A percentile compares a stretch with the other conserved stretches of the same genome.
Evolutionary conservation across 441 rosid genomes (phyloP).

Genomic region (Euphorbia schlechtendalii): DNA sequence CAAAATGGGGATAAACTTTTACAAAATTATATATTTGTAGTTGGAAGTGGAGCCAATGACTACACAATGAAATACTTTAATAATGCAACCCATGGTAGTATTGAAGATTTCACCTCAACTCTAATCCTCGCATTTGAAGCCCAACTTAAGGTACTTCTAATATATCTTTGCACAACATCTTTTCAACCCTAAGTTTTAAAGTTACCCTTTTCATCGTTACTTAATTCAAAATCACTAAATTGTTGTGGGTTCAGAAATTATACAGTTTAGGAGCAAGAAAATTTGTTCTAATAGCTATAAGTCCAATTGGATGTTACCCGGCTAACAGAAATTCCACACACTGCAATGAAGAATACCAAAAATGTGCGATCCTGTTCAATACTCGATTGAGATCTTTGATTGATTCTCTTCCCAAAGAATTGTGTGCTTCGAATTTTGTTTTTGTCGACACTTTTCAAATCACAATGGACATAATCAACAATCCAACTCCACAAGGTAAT

Average conservation of each 20-base stretch:
- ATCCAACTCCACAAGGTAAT: slow-evolving; percentile 37
- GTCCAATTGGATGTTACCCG: slow-evolving; percentile 50
- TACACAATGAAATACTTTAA: slow-evolving; percentile 49
- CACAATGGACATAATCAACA: too few species aligned
- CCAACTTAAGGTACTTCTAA: slow-evolving; percentile 28
- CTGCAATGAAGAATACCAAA: slow-evolving; percentile 28
- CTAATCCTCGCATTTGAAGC: slow-evolving; percentile 31
- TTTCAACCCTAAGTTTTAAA: not conserved
- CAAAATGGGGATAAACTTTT: slow-evolving; percentile 13
- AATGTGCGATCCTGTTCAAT: slow-evolving; percentile 43
- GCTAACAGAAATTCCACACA: not conserved
- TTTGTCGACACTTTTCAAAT: slow-evolving; percentile 42
- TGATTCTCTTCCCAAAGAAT: too few species aligned
- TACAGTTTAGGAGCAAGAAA: slow-evolving; percentile 44
- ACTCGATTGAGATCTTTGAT: slow-evolving; percentile 21
- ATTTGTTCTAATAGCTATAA: slow-evolving; percentile 41
- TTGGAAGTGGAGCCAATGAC: slow-evolving; percentile 57
- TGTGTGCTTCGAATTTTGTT: slow-evolving; percentile 25
- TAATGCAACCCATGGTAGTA: slow-evolving; percentile 9
- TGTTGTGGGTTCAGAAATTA: too few species aligned
- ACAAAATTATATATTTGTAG: slow-evolving; percentile 30
- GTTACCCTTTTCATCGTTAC: too few species aligned
- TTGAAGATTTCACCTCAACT: slow-evolving; percentile 33
- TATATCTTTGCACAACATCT: too few species aligned
- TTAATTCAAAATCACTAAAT: too few species aligned